Percentiles rank a stretch among this genome's conserved stretches.
phyloP scores from a whole-genome alignment of 495 filamentous ascomycete genomes.

The Mytilinidion resinicola region DNA sequence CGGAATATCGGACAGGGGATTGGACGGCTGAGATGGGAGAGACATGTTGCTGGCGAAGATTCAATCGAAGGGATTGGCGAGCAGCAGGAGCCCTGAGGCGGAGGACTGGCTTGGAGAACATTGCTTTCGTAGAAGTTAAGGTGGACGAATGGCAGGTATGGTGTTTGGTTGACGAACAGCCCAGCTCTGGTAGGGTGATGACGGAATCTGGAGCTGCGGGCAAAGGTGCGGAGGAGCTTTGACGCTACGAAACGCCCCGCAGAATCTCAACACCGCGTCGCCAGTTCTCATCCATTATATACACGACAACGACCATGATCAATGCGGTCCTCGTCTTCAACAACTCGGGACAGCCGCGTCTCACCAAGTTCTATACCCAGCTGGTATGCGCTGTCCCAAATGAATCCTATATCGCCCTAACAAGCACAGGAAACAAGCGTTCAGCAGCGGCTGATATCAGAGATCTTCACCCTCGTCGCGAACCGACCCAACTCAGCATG shows the following conservation, averaged over 20 bases:
- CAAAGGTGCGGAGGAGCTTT: no score
- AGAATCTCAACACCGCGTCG: no score
- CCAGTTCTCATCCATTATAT: no score
- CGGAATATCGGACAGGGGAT: background rate
- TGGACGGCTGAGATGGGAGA: background rate
- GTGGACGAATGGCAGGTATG: background rate
- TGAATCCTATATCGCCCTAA: background rate
- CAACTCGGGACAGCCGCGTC: conserved; percentile 87
- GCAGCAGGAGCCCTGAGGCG: conserved; percentile 9
- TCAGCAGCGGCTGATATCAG: conserved; percentile 90
- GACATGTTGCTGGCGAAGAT: background rate
- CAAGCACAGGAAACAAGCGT: conserved; percentile 75
- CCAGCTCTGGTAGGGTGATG: no score
- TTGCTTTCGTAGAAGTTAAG: background rate
- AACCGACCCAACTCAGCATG: conserved; percentile 81
- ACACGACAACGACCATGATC: conserved; percentile 59
- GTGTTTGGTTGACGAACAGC: no score
- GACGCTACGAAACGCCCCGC: no score
- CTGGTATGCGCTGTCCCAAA: conserved; percentile 53
- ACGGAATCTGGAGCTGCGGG: no score
- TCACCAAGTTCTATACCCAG: conserved; percentile 99
- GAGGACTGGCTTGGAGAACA: conserved; percentile 9
- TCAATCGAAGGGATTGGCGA: conserved; percentile 8
- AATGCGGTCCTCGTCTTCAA: conserved; percentile 99
- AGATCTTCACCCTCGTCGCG: conserved; percentile 96